A percentile compares a stretch with the other conserved stretches of the same genome.
phyloP scores from a whole-genome alignment of 495 filamentous ascomycete species.

The Hypoxylon crocopeplum region DNA sequence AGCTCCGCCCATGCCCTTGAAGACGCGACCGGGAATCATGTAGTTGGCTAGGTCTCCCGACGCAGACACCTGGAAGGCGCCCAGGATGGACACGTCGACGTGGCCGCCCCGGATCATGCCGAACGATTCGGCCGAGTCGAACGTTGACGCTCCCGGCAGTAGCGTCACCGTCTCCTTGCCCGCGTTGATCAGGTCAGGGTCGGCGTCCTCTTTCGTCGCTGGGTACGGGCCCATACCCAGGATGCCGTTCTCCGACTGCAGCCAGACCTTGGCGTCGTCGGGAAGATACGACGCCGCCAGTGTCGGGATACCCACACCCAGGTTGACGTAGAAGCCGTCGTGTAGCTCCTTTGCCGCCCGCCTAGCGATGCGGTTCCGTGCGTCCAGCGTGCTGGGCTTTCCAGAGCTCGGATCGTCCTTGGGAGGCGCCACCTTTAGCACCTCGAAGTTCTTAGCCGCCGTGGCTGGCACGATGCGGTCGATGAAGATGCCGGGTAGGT shows the following conservation, averaged over 20 bases:
- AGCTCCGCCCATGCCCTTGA: conserved; percentile 70
- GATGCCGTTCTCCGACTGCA: conserved; percentile 69
- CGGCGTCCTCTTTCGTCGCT: conserved; percentile 54
- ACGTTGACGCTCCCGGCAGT: conserved; percentile 60
- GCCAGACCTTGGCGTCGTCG: conserved; percentile 57
- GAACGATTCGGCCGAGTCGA: conserved; percentile 66
- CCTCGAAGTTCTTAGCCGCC: conserved; percentile 61
- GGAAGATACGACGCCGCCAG: conserved; percentile 64
- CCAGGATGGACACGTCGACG: conserved; percentile 66
- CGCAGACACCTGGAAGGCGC: conserved; percentile 65
- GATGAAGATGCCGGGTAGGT: conserved; percentile 69
- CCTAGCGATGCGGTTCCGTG: conserved; percentile 64
- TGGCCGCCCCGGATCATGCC: conserved; percentile 68
- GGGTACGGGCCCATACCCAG: conserved; percentile 70
- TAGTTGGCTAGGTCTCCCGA: conserved; percentile 67
- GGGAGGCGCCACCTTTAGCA: conserved; percentile 49
- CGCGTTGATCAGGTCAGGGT: conserved; percentile 68
- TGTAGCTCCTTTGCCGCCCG: conserved; percentile 68
- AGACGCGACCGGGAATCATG: conserved; percentile 68
- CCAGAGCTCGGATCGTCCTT: conserved; percentile 18
- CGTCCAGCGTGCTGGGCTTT: conserved; percentile 41
- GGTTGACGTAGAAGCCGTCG: conserved; percentile 70
- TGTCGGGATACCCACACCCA: conserved; percentile 69
- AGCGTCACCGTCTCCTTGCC: conserved; percentile 69
- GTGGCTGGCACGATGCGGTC: conserved; percentile 67